phyloP scores from a whole-genome alignment of 148 eudicot genomes.

The Heliosperma pusillum region DNA sequence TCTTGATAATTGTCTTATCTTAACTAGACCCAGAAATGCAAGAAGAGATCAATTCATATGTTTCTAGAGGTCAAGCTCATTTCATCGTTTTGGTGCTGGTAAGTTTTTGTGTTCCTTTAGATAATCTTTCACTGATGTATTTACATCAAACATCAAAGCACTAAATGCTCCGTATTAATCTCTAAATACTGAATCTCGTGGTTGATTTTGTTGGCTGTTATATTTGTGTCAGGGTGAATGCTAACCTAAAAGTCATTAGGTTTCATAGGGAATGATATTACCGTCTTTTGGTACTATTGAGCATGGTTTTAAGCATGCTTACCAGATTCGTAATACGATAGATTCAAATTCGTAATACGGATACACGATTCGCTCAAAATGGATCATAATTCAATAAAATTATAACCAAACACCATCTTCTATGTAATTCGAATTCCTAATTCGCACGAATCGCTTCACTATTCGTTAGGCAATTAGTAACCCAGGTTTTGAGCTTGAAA shows the following conservation, averaged over 20 bases:
- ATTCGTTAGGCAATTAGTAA: too few species aligned
- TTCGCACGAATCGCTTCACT: too few species aligned
- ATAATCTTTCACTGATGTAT: constrained; percentile 1
- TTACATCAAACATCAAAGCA: neutral
- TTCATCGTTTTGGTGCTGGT: constrained; percentile 68
- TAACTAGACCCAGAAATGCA: constrained; percentile 88
- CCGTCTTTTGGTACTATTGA: neutral
- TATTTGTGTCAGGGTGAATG: neutral
- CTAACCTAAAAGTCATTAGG: neutral
- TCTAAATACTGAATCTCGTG: neutral
- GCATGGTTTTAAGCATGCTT: neutral
- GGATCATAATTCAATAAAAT: too few species aligned
- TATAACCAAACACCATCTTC: too few species aligned
- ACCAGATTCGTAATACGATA: too few species aligned
- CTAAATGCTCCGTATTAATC: neutral
- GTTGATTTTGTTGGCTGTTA: neutral
- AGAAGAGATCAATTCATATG: constrained; percentile 60
- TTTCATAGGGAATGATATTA: neutral
- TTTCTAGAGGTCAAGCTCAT: constrained; percentile 62
- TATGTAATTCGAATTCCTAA: too few species aligned
- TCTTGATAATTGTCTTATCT: constrained; percentile 6
- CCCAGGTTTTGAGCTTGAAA: too few species aligned
- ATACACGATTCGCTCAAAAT: too few species aligned
- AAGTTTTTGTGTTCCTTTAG: constrained; percentile 24
- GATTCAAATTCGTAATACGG: too few species aligned